Base-by-base conservation (phyloP, 345 rosid species). In the Eucalyptus cladocalyx region DNA sequence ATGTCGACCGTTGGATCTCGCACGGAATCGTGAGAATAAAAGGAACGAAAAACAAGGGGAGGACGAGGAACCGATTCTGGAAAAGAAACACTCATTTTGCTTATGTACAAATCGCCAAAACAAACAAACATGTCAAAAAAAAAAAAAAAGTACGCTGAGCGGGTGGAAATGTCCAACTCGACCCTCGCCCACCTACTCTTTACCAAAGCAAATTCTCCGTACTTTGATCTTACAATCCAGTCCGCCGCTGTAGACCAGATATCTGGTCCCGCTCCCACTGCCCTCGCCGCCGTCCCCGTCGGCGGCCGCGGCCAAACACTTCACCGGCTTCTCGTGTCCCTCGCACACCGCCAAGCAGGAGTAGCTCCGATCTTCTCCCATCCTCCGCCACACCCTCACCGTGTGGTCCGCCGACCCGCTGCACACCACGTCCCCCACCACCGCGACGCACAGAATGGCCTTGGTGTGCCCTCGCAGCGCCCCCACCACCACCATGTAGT, bases 381-480 rank as follows among this genome's bases (percentile, higher is more conserved):
- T 40, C 91, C 95, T 93, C 91, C 90, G 93, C 99, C 97, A 96
- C 87, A 95, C 89, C 89, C 98, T 93, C 60, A 95, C 86, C 11
- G 96, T 92, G 49, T 89, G 91, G 90, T 96, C 97, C 3, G 97
- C 94, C 28, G 99, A 97, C 37, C 98, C 98, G 90, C 99, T 97
- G 88, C 91, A 87, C 28, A 95, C 92, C 91, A 96, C 87, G 90
- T 93, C 94, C 14, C n/a, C 89, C 86, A 80, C 95, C 87, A 88
- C 95, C 37, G 91, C 93, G 90, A 97, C 91, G 90, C 99, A 96
- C 90, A 96, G 85, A 15, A 97, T 93, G 40, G 98, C 95, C 91
- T 93, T 93, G 1, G 51, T 91, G 86, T 96, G 99, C 83, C 99
- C 99, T 85, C 97, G 93, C 47, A 97, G 93, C 51, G 97, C 99